phyloP scores from a whole-genome alignment of 148 eudicot genomes.

The Pouteria glomerata region DNA sequence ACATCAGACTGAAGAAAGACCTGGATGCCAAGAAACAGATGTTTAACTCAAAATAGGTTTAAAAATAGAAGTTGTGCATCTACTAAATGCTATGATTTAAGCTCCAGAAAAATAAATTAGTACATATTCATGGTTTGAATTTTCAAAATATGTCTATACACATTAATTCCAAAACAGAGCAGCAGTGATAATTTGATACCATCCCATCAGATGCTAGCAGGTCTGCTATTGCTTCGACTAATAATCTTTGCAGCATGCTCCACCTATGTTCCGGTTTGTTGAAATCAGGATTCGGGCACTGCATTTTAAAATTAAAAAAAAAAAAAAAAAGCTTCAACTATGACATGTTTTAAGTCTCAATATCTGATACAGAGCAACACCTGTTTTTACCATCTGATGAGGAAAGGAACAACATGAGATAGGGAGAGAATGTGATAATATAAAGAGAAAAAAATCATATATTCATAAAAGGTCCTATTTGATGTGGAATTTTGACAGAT shows the following conservation, averaged over 20 bases:
- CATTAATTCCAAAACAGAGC: background rate
- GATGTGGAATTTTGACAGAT: background rate
- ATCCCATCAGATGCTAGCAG: constrained; percentile 55
- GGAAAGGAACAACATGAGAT: background rate
- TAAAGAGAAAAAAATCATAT: background rate
- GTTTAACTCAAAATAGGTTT: background rate
- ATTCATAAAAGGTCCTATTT: background rate
- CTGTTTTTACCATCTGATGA: too few relatives aligned
- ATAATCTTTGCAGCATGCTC: constrained; percentile 74
- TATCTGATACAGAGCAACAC: background rate
- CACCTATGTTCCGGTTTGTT: constrained; percentile 70
- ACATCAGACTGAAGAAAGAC: constrained; percentile 90
- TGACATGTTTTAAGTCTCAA: background rate
- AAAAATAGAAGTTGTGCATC: background rate
- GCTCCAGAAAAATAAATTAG: background rate
- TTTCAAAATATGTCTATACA: background rate
- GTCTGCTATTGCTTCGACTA: constrained; percentile 68
- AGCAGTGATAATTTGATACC: constrained; percentile 32
- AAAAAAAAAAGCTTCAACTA: background rate
- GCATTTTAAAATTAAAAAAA: too few relatives aligned
- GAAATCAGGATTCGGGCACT: constrained; percentile 96
- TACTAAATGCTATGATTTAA: background rate
- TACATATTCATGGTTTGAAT: background rate
- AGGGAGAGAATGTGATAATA: background rate
- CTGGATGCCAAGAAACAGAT: constrained; percentile 29